Conservation (phyloP, 176 grass and related monocot species). For the Rhynchospora breviuscula region DNA sequence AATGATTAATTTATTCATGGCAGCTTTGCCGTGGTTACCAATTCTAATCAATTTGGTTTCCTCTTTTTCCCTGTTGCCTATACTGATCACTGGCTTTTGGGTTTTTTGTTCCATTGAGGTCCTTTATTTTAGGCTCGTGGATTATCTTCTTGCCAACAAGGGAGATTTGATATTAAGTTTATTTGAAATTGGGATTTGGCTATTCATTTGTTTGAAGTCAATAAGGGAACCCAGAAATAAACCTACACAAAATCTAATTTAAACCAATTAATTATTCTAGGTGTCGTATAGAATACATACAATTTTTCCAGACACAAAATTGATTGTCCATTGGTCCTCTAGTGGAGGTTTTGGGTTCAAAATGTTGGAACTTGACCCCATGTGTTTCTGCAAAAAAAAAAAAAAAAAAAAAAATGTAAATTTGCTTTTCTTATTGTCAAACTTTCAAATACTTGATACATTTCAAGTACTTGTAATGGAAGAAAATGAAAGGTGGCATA, state of each 20-base stretch:
- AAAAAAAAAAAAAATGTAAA: neutral
- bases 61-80: constrained; percentile 27
- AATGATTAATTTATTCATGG: neutral
- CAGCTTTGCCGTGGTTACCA: constrained; percentile 22
- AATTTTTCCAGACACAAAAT: too few species aligned
- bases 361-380: neutral
- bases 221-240: neutral
- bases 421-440: neutral
- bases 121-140: neutral
- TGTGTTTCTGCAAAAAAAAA: neutral
- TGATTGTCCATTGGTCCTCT: too few species aligned
- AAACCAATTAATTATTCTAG: neutral
- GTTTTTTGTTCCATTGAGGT: neutral
- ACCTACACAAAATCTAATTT: neutral
- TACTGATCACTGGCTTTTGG: neutral
- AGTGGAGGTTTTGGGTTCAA: too few species aligned
- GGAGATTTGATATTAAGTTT: neutral
- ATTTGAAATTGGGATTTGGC: neutral
- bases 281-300: too few species aligned
- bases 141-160: constrained; percentile 5
- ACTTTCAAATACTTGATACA: neutral
- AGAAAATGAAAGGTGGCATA: constrained; percentile 16
- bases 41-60: constrained; percentile 7
- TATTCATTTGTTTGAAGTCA: neutral
- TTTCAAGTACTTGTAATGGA: neutral